phyloP scores from a whole-genome alignment of 345 rosid genomes.

The Orychophragmus violaceus region DNA sequence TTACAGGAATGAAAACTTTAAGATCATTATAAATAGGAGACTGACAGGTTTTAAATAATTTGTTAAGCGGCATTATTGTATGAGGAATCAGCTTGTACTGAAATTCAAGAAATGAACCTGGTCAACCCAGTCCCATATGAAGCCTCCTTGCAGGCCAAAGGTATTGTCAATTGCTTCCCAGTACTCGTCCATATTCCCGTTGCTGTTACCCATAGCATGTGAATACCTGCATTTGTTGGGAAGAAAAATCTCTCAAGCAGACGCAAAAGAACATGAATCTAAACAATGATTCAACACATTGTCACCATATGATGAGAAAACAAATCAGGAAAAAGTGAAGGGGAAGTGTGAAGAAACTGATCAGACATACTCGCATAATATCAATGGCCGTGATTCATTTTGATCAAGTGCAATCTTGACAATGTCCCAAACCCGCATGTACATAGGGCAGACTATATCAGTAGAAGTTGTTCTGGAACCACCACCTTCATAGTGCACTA shows the following conservation, averaged over 20 bases:
- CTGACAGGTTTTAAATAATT: neutral
- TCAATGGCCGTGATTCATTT: conserved; percentile 77
- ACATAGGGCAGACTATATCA: conserved; percentile 96
- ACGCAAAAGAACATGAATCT: neutral
- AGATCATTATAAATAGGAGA: neutral
- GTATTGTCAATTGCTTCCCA: conserved; percentile 93
- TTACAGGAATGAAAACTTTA: neutral
- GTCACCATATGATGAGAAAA: neutral
- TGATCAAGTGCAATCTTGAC: conserved; percentile 91
- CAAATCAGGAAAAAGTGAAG: conserved; percentile 7
- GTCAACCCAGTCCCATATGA: conserved; percentile 99
- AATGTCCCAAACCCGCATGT: conserved; percentile 97
- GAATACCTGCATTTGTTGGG: conserved; percentile 65
- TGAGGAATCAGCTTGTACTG: neutral
- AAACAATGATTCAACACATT: neutral
- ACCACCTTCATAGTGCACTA: conserved; percentile 96
- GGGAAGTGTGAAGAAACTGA: conserved; percentile 21
- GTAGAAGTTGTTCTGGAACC: conserved; percentile 90
- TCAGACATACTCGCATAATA: conserved; percentile 90
- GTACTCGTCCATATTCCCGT: conserved; percentile 74
- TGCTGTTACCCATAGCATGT: conserved; percentile 98
- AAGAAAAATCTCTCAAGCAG: neutral
- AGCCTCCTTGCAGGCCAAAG: conserved; percentile 99
- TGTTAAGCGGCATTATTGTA: neutral
- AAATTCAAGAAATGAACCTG: conserved; percentile 48